Conservation (phyloP, 2,329 filamentous ascomycete genomes). For the Colletotrichum acutatum region DNA sequence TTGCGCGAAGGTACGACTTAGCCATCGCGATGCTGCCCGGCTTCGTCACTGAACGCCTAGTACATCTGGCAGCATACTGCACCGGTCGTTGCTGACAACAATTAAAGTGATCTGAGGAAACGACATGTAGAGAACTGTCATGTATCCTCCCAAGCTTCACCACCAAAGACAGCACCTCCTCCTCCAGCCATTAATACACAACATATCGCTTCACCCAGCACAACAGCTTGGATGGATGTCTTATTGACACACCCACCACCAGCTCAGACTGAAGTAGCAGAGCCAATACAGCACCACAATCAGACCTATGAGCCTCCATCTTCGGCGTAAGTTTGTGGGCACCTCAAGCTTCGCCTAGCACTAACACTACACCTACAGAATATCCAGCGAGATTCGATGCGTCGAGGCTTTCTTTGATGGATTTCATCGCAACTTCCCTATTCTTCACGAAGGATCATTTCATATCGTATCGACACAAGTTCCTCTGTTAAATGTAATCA, state of each 20-base stretch:
- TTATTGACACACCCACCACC: conserved; percentile 10
- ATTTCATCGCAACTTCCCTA: conserved; percentile 15
- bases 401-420: conserved; percentile 23
- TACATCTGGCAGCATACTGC: too few relatives aligned
- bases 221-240: conserved; percentile 22
- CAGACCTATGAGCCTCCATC: conserved; percentile 7
- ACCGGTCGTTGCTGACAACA: not conserved
- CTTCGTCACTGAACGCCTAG: not conserved
- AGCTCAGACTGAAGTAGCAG: not conserved
- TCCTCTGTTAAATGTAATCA: conserved; percentile 17
- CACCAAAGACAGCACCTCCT: conserved; percentile 4
- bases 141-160: not conserved
- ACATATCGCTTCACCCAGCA: conserved; percentile 7
- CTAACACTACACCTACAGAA: not conserved
- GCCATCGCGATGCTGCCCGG: not conserved
- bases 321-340: not conserved
- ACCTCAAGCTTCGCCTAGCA: too few relatives aligned
- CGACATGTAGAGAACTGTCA: conserved; percentile 22
- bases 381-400: conserved; percentile 19
- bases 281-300: not conserved
- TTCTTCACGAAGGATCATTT: conserved; percentile 16
- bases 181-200: not conserved
- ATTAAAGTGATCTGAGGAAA: conserved; percentile 12
- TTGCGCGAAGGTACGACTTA: conserved; percentile 5
- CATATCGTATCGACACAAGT: conserved; percentile 25